Conservation (phyloP, 176 grass and related monocot species). For the Tillandsia fasciculata region DNA sequence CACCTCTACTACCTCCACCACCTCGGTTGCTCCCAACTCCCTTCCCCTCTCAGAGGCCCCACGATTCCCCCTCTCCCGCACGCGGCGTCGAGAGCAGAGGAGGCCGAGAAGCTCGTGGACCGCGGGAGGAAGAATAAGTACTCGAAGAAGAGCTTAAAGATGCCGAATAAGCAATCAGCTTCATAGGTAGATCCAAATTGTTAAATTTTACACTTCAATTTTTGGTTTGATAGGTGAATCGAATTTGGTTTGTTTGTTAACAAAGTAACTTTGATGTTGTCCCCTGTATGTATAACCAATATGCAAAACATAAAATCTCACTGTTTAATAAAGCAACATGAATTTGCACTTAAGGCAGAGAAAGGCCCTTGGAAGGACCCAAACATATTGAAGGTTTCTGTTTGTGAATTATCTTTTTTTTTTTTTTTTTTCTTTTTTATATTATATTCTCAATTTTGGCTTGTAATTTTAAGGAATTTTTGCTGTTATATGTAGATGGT, state of each 20-base stretch:
- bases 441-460: background rate
- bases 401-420: background rate
- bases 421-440: background rate
- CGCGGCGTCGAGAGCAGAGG: constrained; percentile 25
- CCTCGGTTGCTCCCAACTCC: too few species aligned
- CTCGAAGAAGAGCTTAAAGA: constrained; percentile 18
- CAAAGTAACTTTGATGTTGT: too few species aligned
- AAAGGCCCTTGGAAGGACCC: constrained; percentile 96
- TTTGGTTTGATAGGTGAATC: too few species aligned
- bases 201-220: too few species aligned
- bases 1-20: too few species aligned
- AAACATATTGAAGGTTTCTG: constrained; percentile 61
- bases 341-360: constrained; percentile 43
- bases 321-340: too few species aligned
- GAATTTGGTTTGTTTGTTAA: too few species aligned
- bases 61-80: too few species aligned
- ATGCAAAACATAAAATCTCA: too few species aligned
- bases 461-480: constrained; percentile 1
- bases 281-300: too few species aligned
- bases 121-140: constrained; percentile 35
- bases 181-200: background rate
- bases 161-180: background rate
- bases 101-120: constrained; percentile 34
- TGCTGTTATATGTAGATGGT: constrained; percentile 54
- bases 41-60: too few species aligned